Evolutionary conservation across 176 grass and related monocot genomes (phyloP).

Genomic region (Phragmites australis): DNA sequence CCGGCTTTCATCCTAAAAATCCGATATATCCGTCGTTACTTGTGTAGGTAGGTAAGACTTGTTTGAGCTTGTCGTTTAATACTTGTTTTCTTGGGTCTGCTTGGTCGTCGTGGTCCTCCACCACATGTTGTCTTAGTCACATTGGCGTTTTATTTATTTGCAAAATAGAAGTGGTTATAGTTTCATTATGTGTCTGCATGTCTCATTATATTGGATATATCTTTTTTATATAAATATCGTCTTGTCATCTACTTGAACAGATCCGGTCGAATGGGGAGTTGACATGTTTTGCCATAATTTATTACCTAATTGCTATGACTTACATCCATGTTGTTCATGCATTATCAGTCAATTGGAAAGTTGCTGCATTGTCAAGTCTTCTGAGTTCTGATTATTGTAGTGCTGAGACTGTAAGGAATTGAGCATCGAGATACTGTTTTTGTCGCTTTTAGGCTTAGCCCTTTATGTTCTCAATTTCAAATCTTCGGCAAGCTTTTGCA

Average conservation of each 20-base stretch:
- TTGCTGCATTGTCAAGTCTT: constrained; percentile 11
- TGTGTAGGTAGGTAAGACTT: constrained; percentile 41
- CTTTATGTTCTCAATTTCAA: not conserved
- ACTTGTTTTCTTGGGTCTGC: constrained; percentile 30
- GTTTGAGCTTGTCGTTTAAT: constrained; percentile 41
- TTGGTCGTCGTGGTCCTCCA: constrained; percentile 23
- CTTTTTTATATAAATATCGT: not conserved
- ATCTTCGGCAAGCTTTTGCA: constrained; percentile 4
- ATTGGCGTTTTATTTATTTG: constrained; percentile 22
- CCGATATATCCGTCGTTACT: constrained; percentile 34
- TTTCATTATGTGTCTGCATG: constrained; percentile 15
- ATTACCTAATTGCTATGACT: constrained; percentile 26
- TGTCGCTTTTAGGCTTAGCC: not conserved
- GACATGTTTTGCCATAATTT: constrained; percentile 30
- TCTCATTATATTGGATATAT: not conserved
- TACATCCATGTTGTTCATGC: constrained; percentile 7
- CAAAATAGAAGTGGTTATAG: not conserved
- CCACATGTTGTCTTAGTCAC: constrained; percentile 35
- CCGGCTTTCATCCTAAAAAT: not conserved
- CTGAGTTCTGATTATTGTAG: not conserved
- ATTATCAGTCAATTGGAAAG: constrained; percentile 9
- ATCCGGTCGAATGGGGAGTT: constrained; percentile 13
- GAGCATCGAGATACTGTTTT: constrained; percentile 1
- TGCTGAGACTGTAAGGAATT: not conserved
- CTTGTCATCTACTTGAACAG: constrained; percentile 11